phyloP scores from a whole-genome alignment of 331 rosid species.

The Quercus tomentella region DNA sequence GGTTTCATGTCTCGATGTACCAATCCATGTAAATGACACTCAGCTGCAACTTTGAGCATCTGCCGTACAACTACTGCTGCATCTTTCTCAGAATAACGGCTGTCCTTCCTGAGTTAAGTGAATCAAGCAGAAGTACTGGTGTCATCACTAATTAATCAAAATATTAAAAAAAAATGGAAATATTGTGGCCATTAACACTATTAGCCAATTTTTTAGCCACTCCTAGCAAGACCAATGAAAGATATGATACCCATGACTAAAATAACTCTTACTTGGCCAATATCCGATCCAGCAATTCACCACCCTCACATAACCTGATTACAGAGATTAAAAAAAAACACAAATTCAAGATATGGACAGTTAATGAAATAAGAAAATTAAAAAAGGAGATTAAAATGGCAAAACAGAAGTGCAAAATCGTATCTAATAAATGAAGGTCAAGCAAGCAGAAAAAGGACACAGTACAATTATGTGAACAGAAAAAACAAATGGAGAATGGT shows the following conservation, averaged over 20 bases:
- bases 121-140: conserved; percentile 18
- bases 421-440: conserved; percentile 14
- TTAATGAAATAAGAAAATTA: background rate
- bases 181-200: conserved; percentile 2
- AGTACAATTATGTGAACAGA: conserved; percentile 1
- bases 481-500: conserved; percentile 12
- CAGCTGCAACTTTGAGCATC: conserved; percentile 98
- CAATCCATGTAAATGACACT: conserved; percentile 98
- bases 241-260: background rate
- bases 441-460: background rate
- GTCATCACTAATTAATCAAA: background rate
- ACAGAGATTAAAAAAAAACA: conserved; percentile 2
- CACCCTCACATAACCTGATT: conserved; percentile 96
- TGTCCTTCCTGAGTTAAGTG: conserved; percentile 74
- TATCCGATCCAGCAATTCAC: conserved; percentile 93
- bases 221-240: conserved; percentile 2
- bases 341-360: background rate
- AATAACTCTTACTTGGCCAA: conserved; percentile 76
- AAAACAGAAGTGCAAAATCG: conserved; percentile 16
- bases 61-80: conserved; percentile 97
- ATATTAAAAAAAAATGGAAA: background rate
- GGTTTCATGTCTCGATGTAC: conserved; percentile 99
- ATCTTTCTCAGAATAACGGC: conserved; percentile 94
- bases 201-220: conserved; percentile 9
- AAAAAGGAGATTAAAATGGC: background rate